These are phyloP conservation scores for Coemansia sp. DNA, from an alignment of 192 early-diverging fungal genomes.

Conservation along the genomic window DNA sequence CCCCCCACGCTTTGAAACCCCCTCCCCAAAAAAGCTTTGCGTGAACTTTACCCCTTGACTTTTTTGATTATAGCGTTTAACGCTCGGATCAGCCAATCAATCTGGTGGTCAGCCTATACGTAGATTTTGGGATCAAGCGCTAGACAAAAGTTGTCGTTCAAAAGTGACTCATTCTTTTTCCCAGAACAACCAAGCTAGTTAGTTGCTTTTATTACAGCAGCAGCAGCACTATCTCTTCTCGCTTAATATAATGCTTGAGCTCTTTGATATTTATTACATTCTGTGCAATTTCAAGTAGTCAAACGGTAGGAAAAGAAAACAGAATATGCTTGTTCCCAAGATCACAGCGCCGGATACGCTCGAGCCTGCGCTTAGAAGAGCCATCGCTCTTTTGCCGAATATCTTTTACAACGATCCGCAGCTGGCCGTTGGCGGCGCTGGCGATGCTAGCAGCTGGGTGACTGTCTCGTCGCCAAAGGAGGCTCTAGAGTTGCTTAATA, in stretches of 20 bases:
- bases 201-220: too few relatives aligned
- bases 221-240: neutral
- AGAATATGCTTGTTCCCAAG: constrained; percentile 48
- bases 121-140: too few relatives aligned
- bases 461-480: constrained; percentile 13
- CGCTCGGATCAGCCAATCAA: too few relatives aligned
- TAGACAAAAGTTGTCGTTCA: too few relatives aligned
- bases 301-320: neutral
- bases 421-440: constrained; percentile 8
- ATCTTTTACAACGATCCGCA: constrained; percentile 22
- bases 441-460: constrained; percentile 23
- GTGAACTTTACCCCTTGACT: too few relatives aligned
- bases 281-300: neutral
- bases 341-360: constrained; percentile 19
- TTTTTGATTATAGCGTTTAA: too few relatives aligned
- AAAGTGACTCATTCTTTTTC: too few relatives aligned
- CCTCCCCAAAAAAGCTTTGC: too few relatives aligned
- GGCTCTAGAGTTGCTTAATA: constrained; percentile 38
- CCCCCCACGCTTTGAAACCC: too few relatives aligned
- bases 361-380: constrained; percentile 18
- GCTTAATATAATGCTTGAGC: neutral
- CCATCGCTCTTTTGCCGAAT: constrained; percentile 23
- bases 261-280: neutral
- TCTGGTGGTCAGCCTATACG: too few relatives aligned
- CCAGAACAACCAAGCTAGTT: too few relatives aligned